phyloP scores from a whole-genome alignment of 148 eudicot genomes.

The Cornus kousa region DNA sequence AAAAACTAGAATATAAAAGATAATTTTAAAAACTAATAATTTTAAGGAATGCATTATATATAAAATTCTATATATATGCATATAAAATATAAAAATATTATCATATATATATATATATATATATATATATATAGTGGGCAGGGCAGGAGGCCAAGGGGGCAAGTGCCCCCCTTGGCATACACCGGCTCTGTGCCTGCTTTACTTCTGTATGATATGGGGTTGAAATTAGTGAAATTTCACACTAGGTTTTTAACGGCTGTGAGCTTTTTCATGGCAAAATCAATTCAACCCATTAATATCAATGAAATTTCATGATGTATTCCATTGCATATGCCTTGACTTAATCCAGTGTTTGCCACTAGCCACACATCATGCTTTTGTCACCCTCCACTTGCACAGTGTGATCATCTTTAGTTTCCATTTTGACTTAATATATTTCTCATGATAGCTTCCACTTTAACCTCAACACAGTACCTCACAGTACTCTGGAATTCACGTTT shows the following conservation, averaged over 20 bases:
- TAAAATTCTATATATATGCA: too few relatives aligned
- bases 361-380: conserved; percentile 9
- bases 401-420: conserved; percentile 8
- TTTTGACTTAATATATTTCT: conserved; percentile 19
- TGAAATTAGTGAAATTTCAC: not conserved
- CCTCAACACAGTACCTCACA: not conserved
- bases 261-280: too few relatives aligned
- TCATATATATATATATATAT: too few relatives aligned
- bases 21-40: too few relatives aligned
- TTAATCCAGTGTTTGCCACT: not conserved
- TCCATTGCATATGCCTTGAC: not conserved
- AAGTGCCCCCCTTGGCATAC: too few relatives aligned
- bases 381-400: conserved; percentile 33
- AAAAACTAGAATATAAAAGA: too few relatives aligned
- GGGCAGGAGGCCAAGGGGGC: too few relatives aligned
- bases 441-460: conserved; percentile 23
- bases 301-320: not conserved
- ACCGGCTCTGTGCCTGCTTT: too few relatives aligned
- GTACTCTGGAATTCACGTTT: not conserved
- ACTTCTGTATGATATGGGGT: not conserved
- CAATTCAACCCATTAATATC: not conserved
- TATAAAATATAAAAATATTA: too few relatives aligned
- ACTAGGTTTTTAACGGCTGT: not conserved
- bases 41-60: too few relatives aligned
- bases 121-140: too few relatives aligned